A percentile compares a stretch with the other conserved stretches of the same genome.
Conservation (phyloP, 495 filamentous ascomycete genomes). For the Aspergillus avenaceus region DNA sequence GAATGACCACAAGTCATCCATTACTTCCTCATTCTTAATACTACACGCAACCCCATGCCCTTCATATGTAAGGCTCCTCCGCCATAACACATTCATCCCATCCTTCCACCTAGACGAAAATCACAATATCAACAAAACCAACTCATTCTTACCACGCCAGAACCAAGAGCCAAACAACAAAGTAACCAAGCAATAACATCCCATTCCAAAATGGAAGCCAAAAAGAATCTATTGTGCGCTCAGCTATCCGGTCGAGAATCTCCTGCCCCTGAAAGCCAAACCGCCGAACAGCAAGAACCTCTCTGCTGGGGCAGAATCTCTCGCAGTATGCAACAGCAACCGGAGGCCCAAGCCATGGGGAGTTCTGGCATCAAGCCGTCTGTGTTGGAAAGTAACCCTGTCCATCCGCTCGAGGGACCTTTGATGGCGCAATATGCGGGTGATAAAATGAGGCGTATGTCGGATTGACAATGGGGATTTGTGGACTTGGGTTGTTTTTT, state of each 20-base stretch:
- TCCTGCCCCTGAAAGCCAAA: neutral
- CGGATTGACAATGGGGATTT: neutral
- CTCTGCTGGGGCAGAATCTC: neutral
- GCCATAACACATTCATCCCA: no score
- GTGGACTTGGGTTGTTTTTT: no score
- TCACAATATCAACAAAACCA: neutral
- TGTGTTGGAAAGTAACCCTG: neutral
- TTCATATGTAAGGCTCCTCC: neutral
- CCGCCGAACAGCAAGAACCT: neutral
- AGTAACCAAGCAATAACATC: neutral
- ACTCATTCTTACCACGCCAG: neutral
- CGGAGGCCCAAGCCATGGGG: neutral
- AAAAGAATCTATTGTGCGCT: neutral
- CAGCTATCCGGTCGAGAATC: neutral
- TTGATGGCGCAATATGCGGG: neutral
- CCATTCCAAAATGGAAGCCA: neutral
- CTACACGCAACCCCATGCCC: neutral
- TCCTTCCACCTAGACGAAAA: neutral
- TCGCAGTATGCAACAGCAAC: neutral
- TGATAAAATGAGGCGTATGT: neutral
- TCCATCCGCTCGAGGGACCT: neutral
- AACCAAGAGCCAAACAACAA: neutral
- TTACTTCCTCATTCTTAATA: neutral
- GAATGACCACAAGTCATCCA: no score
- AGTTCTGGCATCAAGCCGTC: neutral